Conservation (phyloP, 2,329 filamentous ascomycete genomes). For the Calonectria pteridis region DNA sequence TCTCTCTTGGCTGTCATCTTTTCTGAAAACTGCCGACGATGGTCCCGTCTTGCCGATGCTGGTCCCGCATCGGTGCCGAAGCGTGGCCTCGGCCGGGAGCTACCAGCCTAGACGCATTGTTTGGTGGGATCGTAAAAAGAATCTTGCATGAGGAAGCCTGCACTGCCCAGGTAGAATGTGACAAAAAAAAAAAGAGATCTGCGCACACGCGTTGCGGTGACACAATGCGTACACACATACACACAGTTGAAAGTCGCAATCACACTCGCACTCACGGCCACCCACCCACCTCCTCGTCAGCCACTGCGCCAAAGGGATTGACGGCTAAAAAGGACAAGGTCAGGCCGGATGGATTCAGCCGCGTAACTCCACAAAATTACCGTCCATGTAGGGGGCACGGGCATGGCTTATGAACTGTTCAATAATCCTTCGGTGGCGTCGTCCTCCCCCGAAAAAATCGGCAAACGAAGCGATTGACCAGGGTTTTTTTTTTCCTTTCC, state of each 20-base stretch:
- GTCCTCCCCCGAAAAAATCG: background rate
- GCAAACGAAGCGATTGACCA: background rate
- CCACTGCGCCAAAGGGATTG: background rate
- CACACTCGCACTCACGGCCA: background rate
- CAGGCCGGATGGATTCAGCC: background rate
- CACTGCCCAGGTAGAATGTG: background rate
- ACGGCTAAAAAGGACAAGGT: background rate
- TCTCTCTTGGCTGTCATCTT: background rate
- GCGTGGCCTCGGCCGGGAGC: slow-evolving; percentile 34
- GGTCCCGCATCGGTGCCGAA: slow-evolving; percentile 34
- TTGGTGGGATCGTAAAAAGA: background rate
- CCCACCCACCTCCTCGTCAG: too few relatives aligned
- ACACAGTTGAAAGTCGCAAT: too few relatives aligned
- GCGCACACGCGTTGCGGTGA: background rate
- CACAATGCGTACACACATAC: background rate
- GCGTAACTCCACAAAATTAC: background rate
- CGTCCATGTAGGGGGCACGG: background rate
- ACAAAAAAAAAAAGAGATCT: background rate
- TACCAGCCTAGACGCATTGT: background rate
- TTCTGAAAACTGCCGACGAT: background rate
- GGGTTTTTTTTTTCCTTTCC: background rate
- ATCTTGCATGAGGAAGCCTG: background rate
- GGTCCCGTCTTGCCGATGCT: slow-evolving; percentile 8
- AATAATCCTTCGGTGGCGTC: background rate
- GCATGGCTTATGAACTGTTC: background rate